These are phyloP conservation scores for Ballota nigra DNA, from an alignment of 257 asterid genomes.

Conservation along the genomic window DNA sequence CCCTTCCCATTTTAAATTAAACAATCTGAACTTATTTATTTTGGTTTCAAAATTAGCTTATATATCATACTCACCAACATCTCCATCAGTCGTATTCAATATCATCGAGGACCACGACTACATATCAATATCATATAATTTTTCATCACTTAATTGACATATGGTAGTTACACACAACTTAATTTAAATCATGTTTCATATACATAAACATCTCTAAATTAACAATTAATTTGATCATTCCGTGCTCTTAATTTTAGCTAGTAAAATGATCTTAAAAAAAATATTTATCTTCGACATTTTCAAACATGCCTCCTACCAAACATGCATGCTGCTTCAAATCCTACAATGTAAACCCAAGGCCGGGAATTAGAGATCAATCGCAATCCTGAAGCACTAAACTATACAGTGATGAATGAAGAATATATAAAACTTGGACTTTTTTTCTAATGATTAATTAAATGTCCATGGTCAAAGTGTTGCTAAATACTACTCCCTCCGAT, in stretches of 20 bases:
- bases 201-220: no score
- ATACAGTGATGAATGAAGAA: neutral
- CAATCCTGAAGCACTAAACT: neutral
- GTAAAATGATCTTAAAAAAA: neutral
- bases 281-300: no score
- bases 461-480: neutral
- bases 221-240: no score
- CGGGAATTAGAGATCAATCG: neutral
- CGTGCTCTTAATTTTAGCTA: no score
- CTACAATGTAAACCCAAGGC: neutral
- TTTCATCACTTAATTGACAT: neutral
- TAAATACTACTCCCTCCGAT: no score
- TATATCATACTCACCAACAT: neutral
- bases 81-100: neutral
- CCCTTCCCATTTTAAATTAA: neutral
- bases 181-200: no score
- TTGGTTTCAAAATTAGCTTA: neutral
- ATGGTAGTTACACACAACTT: neutral
- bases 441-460: neutral
- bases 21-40: neutral
- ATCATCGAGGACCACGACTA: neutral
- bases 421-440: conserved; percentile 11
- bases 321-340: conserved; percentile 10
- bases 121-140: neutral
- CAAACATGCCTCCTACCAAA: neutral